Evolutionary conservation across 768 basidiomycete genomes (phyloP), one percentile per base, ranked within the genome.

Genomic region (Multifurca ochricompacta): DNA sequence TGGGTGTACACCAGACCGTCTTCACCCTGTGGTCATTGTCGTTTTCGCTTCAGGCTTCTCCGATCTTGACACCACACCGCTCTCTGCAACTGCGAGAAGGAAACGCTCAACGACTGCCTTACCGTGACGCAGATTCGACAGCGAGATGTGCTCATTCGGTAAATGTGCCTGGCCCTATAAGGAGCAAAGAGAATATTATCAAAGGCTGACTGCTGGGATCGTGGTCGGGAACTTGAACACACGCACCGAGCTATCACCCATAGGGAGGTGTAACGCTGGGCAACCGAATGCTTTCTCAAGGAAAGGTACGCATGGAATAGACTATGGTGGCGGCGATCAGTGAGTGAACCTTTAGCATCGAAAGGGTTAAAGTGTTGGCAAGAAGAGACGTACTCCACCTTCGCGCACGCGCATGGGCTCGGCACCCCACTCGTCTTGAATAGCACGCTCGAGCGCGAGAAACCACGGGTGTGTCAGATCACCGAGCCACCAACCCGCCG

Each of bases 401-500:
- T 96, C 94, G 37, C 94, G 79, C 46, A 96, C 94, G 23, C 88
- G 80, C 58, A 96, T 68, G 4, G 95, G 95, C 55, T 83, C 77
- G 39, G 83, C 73, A 4, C 83, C 83, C 95, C 95, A 99, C 63
- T 94, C 91, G 41, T 88, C 83, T 45, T 77, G 73, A 0, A 99
- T 82, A 19, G 91, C 87, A 35, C 74, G 71, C 66, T 95, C 91
- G 47, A 99, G 75, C 0, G 88, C 83, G 59, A 82, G 79, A 73
- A 94, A 95, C 82, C 89, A 96, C 3, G 77, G 77, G 54, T 86
- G 85, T 50, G 90, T 80, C 36, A 95, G 77, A 51, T 87, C 82
- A 0, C 94, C 92, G 2, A 99, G 76, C 95, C 95, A 99, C 94
- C 94, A 98, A 63, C 93, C 86, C 0, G 92, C 93, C 2, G 79